Conservation (phyloP, 169 alveolate species). For the Cryptosporidium muris region DNA sequence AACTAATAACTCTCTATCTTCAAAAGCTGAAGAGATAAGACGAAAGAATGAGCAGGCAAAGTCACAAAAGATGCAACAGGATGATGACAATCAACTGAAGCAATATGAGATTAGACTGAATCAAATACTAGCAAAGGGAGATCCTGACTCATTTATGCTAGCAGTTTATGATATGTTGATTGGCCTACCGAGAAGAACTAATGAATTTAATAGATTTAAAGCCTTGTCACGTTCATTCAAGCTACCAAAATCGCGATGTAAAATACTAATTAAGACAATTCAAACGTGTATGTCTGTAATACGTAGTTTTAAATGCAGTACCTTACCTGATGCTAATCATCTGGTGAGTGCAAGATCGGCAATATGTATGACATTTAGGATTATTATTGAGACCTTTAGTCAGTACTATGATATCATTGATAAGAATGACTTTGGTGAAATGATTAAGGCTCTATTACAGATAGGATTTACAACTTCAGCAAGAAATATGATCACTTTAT, state of each 20-base stretch:
- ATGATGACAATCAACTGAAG: constrained; percentile 46
- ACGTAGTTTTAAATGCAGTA: constrained; percentile 61
- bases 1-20: constrained; percentile 4
- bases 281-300: constrained; percentile 36
- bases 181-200: constrained; percentile 60
- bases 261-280: constrained; percentile 25
- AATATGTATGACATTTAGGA: constrained; percentile 55
- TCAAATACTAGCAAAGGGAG: constrained; percentile 48
- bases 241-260: constrained; percentile 54
- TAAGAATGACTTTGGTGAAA: constrained; percentile 31
- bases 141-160: constrained; percentile 67
- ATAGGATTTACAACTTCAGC: constrained; percentile 50
- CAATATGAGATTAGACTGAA: constrained; percentile 34
- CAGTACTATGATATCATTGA: constrained; percentile 38
- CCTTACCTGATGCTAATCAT: constrained; percentile 53
- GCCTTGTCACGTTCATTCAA: constrained; percentile 33
- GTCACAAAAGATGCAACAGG: constrained; percentile 43
- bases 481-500: constrained; percentile 10
- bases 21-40: constrained; percentile 61
- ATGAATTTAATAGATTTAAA: constrained; percentile 57
- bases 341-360: constrained; percentile 64
- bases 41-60: constrained; percentile 63
- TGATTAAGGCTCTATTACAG: neutral
- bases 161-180: constrained; percentile 55
- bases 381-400: constrained; percentile 41